Base-by-base conservation (phyloP, 192 early-diverging fungal species). In the Rhizoclosmatium sp. region DNA sequence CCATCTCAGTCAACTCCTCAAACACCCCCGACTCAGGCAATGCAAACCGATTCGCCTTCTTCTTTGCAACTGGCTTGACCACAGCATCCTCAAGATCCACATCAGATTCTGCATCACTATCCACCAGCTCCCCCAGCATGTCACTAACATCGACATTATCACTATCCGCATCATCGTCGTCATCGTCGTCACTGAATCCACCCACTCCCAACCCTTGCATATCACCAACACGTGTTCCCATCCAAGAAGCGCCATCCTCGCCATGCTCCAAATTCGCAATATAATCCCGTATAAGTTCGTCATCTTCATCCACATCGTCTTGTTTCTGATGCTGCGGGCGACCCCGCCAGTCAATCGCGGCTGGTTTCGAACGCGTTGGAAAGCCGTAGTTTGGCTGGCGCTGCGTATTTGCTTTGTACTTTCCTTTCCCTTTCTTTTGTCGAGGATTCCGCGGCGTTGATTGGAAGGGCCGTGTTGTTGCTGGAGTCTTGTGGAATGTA, bases 11-110 rank as follows among this genome's bases (percentile, higher is more conserved):
- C 47, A 78, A 47, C 14, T 40, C 59, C 21, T 73, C 44, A 61
- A 73, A 56, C 3, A 80, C 59, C 39, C 78, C 47, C 9, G 81
- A 31, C n/a, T 69, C 69, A 21, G 78, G 44, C 3, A 76, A 42
- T 21, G 60, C 59, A 77, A 75, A 39, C 19, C 45, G 49, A 23
- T 40, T 51, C 21, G 48, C 3, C 9, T 47, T 2, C 69, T 76
- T 64, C 21, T 80, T 74, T 54, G 76, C 69, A 59, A 80, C 80
- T 44, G 75, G 59, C n/a, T 70, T 58, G 3, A 72, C 16, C 16
- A 73, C 83, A 64, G 75, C 76, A 44, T 80, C 78, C 41, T 83
- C 81, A 49, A 74, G 21, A 47, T 84, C 83, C 41, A 39, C 54
- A 49, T 39, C 70, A 58, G 47, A 56, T 14, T 56, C 39, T 3